These are phyloP conservation scores for Sinapis alba DNA, from an alignment of 441 rosid species.

Conservation along the genomic window DNA sequence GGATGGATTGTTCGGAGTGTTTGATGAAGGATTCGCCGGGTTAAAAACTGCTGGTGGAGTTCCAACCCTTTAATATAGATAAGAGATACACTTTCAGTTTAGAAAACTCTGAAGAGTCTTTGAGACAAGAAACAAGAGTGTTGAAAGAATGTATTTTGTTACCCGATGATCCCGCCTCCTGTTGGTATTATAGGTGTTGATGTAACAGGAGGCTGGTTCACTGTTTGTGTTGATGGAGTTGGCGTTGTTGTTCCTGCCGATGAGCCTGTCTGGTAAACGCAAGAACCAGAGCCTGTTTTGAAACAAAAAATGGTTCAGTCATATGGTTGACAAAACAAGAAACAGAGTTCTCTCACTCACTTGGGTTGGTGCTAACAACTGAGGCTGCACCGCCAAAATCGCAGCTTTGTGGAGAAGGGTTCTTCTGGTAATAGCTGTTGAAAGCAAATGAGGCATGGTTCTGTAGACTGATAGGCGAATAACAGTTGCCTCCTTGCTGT, in stretches of 20 bases:
- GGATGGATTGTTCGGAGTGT: constrained; percentile 61
- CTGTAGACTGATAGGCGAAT: constrained; percentile 66
- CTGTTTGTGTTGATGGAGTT: constrained; percentile 44
- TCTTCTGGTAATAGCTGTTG: constrained; percentile 92
- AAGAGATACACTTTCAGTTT: constrained; percentile 8
- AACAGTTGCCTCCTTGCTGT: constrained; percentile 86
- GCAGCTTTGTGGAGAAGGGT: constrained; percentile 79
- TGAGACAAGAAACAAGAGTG: constrained; percentile 7
- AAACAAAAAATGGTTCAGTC: neutral
- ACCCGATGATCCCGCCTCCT: constrained; percentile 57
- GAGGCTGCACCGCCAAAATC: constrained; percentile 86
- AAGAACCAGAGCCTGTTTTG: constrained; percentile 76
- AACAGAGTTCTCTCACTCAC: constrained; percentile 48
- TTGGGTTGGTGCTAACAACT: constrained; percentile 68
- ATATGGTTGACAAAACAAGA: neutral
- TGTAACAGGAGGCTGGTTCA: constrained; percentile 44
- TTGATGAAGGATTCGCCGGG: constrained; percentile 62
- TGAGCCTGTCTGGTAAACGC: constrained; percentile 64
- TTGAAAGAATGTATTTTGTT: constrained; percentile 12
- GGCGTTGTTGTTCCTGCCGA: constrained; percentile 47
- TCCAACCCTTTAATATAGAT: constrained; percentile 54
- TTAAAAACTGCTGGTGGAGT: constrained; percentile 69
- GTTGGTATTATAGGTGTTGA: constrained; percentile 47
- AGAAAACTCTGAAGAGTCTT: neutral
- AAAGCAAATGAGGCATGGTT: constrained; percentile 93